These are phyloP conservation scores for Musa troglodytarum DNA, from an alignment of 176 grass and related monocot species.

Conservation along the genomic window DNA sequence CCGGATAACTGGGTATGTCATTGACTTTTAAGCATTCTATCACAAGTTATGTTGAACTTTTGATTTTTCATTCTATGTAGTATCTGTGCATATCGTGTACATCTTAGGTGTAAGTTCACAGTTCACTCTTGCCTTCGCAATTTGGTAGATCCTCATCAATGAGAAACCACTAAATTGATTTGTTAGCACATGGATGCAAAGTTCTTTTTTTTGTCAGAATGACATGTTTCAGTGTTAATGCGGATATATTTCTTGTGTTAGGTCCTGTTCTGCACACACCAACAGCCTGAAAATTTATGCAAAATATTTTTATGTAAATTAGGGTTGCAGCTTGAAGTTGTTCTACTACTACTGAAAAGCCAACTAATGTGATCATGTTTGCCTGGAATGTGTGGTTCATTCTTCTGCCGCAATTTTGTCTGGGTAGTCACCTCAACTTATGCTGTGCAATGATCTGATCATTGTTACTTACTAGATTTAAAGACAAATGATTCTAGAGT, in stretches of 20 bases:
- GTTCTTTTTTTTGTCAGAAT: neutral
- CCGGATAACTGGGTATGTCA: conserved; percentile 63
- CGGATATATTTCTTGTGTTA: no score
- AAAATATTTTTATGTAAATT: neutral
- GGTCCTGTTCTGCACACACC: neutral
- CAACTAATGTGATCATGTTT: neutral
- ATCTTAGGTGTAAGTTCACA: no score
- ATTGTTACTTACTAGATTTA: neutral
- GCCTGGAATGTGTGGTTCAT: neutral
- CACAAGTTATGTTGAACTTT: no score
- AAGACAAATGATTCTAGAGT: no score
- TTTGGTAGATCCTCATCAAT: neutral
- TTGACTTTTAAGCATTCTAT: neutral
- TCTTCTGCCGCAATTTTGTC: neutral
- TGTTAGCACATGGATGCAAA: neutral
- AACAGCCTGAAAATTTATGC: neutral
- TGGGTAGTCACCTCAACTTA: neutral
- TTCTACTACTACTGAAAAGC: neutral
- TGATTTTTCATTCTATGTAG: neutral
- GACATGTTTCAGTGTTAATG: neutral
- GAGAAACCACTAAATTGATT: neutral
- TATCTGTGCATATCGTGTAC: no score
- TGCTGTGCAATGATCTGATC: no score
- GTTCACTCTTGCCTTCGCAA: neutral
- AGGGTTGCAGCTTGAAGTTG: neutral